Evolutionary conservation across 352 stramenopile species (phyloP), one percentile per base, ranked within the genome.

Genomic region (Phytophthora pisi): DNA sequence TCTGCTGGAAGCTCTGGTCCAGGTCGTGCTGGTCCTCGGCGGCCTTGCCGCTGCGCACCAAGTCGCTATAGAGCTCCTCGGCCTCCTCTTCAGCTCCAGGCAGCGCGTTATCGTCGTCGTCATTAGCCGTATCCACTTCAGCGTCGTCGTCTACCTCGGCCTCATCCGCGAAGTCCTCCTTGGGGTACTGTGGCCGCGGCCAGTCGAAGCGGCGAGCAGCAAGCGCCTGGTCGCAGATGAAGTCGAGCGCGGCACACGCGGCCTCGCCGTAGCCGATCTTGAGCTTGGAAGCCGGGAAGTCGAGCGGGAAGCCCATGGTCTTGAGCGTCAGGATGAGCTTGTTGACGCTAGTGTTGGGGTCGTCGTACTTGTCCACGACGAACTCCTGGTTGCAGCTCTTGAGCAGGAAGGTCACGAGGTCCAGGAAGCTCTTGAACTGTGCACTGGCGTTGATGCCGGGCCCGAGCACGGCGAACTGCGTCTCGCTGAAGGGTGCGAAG

Each of bases 311-410:
- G 36, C 88, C 88, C 57, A 95, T 68, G 18, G 87, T 78, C 61
- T 95, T 95, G 57, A 93, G 81, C 50, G 82, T 80, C 15, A 95
- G 69, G 54, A 95, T 93, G 53, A 95, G 82, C 59, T 95, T 95
- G 80, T 95, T 95, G 69, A 93, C 79, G 64, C 84, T 93, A 43
- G 88, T 93, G 72, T 89, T 92, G 30, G 86, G 82, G 73, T 95
- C 86, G 80, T 95, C 88, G 69, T 93, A 95, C 75, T 95, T 95
- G 80, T 95, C 88, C 45, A 95, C 81, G 23, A 81, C 76, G 57
- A 95, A 90, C 16, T 93, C 88, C 59, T 94, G 88, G 63, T 84
- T 74, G 67, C 79, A 86, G 43, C 86, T 77, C 59, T 92, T 91
- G 71, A 95, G 88, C 16, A 95, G 65, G 55, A 79, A 92, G 6